Evolutionary conservation across 2,329 filamentous ascomycete species (phyloP).

Genomic region (Beauveria sp.): DNA sequence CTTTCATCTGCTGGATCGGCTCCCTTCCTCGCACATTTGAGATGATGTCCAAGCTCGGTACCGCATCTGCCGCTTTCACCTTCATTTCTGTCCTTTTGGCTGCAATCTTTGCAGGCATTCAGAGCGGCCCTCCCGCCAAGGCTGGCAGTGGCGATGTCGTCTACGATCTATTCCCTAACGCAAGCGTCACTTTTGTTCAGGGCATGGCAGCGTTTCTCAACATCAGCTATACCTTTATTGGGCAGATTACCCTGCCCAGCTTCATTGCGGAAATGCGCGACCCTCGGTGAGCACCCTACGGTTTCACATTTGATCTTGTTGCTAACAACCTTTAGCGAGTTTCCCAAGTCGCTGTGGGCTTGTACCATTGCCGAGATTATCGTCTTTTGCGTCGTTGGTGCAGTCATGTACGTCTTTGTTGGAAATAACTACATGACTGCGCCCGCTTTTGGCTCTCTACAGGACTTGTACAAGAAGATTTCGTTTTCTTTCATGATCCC

Average conservation of each 20-base stretch:
- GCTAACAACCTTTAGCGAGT: constrained; percentile 56
- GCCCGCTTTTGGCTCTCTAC: constrained; percentile 79
- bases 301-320: constrained; percentile 18
- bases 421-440: constrained; percentile 76
- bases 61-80: constrained; percentile 75
- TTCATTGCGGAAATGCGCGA: constrained; percentile 93
- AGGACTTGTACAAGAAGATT: constrained; percentile 75
- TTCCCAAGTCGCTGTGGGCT: constrained; percentile 86
- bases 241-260: constrained; percentile 85
- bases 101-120: constrained; percentile 71
- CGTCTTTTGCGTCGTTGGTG: constrained; percentile 75
- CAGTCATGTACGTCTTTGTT: constrained; percentile 77
- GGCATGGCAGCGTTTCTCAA: constrained; percentile 88
- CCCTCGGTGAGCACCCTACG: constrained; percentile 31
- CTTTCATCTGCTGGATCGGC: constrained; percentile 66
- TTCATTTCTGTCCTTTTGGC: constrained; percentile 83
- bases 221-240: constrained; percentile 94
- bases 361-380: constrained; percentile 85
- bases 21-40: constrained; percentile 82
- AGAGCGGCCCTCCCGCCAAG: constrained; percentile 52
- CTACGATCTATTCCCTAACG: constrained; percentile 59
- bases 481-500: constrained; percentile 94
- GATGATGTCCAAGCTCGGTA: constrained; percentile 71
- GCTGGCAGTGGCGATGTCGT: constrained; percentile 50
- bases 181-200: constrained; percentile 69